A percentile compares a stretch with the other conserved stretches of the same genome.
These are phyloP conservation scores for Abrus precatorius DNA, from an alignment of 306 rosid species.

Conservation along the genomic window DNA sequence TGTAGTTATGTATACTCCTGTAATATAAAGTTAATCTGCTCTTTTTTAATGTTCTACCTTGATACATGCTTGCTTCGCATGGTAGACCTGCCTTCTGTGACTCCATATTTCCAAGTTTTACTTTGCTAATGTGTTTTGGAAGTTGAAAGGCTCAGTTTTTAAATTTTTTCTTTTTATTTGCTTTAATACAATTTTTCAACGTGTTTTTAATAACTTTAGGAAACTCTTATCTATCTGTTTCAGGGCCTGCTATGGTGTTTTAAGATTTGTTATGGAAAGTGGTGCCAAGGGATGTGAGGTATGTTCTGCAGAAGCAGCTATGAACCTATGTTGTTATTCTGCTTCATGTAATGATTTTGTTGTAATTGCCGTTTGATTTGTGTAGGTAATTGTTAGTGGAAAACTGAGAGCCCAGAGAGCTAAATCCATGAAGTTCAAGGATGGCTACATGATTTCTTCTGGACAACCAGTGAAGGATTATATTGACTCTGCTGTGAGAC, in stretches of 20 bases:
- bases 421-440: slow-evolving; percentile 34
- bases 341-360: neutral
- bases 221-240: neutral
- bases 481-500: slow-evolving; percentile 28
- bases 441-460: slow-evolving; percentile 24
- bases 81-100: neutral
- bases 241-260: slow-evolving; percentile 34
- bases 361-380: neutral
- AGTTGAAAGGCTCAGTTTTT: neutral
- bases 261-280: slow-evolving; percentile 33
- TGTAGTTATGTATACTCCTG: neutral
- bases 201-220: too few relatives aligned
- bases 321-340: neutral
- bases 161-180: neutral
- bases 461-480: slow-evolving; percentile 31
- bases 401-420: slow-evolving; percentile 25
- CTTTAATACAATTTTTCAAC: too few relatives aligned
- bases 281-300: slow-evolving; percentile 34
- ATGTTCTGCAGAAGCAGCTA: neutral
- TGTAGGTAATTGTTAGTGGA: slow-evolving; percentile 23
- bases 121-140: neutral
- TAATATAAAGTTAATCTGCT: neutral
- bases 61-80: neutral
- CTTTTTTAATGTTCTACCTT: neutral
- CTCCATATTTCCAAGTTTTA: neutral